Conservation (phyloP, 768 basidiomycete genomes). For the Mycena vulgaris region DNA sequence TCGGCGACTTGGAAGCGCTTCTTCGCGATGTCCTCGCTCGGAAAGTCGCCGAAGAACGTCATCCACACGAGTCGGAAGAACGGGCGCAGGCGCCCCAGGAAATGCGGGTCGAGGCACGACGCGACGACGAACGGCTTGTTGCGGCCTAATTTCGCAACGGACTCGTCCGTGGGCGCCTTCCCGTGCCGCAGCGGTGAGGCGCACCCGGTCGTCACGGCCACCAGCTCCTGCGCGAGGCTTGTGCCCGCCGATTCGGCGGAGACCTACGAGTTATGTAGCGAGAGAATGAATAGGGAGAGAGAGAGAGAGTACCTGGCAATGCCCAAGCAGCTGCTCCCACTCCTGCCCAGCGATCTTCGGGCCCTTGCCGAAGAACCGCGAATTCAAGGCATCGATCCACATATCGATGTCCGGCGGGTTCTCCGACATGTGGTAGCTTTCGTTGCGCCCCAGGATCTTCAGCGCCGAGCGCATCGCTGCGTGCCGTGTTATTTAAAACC, state of each 20-base stretch:
- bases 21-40: constrained; percentile 32
- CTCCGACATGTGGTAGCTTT: neutral
- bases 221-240: constrained; percentile 28
- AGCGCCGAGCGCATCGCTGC: constrained; percentile 26
- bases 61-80: constrained; percentile 33
- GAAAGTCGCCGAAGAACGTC: constrained; percentile 36
- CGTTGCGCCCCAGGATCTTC: constrained; percentile 16
- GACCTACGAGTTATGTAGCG: constrained; percentile 15
- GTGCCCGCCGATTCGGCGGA: neutral
- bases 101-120: constrained; percentile 32
- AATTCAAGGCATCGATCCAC: constrained; percentile 34
- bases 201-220: neutral
- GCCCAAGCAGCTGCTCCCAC: constrained; percentile 33
- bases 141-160: constrained; percentile 29
- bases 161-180: constrained; percentile 2
- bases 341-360: constrained; percentile 21
- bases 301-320: constrained; percentile 20
- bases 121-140: constrained; percentile 35
- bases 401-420: constrained; percentile 23
- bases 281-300: neutral
- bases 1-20: constrained; percentile 28
- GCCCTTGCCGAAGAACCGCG: constrained; percentile 31
- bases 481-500: neutral
- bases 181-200: neutral
- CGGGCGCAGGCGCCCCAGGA: constrained; percentile 28